Evolutionary conservation across 2,329 filamentous ascomycete species (phyloP).

Genomic region (Furcasterigmium furcatum): DNA sequence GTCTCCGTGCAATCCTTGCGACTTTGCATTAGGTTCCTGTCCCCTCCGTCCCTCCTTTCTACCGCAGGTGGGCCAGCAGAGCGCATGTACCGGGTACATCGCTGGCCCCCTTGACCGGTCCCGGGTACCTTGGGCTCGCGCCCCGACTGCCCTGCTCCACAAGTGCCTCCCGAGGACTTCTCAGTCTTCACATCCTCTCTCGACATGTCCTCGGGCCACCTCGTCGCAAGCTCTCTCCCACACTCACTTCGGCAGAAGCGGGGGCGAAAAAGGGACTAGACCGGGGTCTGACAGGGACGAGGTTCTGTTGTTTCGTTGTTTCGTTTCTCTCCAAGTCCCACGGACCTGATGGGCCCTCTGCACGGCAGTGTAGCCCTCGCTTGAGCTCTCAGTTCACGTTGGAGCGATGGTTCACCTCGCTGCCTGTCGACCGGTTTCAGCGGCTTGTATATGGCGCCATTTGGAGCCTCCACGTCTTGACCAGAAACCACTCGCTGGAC

Average conservation of each 20-base stretch:
- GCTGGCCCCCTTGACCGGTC: background rate
- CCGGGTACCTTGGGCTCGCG: conserved; percentile 3
- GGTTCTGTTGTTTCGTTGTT: conserved; percentile 1
- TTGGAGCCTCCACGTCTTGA: too few species aligned
- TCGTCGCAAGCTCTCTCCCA: conserved; percentile 10
- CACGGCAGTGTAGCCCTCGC: background rate
- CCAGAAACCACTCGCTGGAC: too few species aligned
- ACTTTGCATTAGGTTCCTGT: conserved; percentile 4
- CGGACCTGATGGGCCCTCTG: background rate
- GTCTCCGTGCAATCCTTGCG: conserved; percentile 20
- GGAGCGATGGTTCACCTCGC: too few species aligned
- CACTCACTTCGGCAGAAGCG: conserved; percentile 12
- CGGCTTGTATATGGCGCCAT: too few species aligned
- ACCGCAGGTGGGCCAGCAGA: background rate
- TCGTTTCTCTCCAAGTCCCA: conserved; percentile 2
- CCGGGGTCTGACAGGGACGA: conserved; percentile 2
- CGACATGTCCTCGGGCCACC: background rate
- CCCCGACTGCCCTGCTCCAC: background rate
- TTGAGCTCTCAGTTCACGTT: too few species aligned
- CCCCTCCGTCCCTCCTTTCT: conserved; percentile 24
- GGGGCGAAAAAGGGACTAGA: conserved; percentile 6
- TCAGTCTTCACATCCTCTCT: background rate
- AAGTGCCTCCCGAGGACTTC: background rate
- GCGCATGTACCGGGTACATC: background rate
- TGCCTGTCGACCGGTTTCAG: background rate